phyloP scores from a whole-genome alignment of 495 filamentous ascomycete genomes.

The Aeminium ludgeri region DNA sequence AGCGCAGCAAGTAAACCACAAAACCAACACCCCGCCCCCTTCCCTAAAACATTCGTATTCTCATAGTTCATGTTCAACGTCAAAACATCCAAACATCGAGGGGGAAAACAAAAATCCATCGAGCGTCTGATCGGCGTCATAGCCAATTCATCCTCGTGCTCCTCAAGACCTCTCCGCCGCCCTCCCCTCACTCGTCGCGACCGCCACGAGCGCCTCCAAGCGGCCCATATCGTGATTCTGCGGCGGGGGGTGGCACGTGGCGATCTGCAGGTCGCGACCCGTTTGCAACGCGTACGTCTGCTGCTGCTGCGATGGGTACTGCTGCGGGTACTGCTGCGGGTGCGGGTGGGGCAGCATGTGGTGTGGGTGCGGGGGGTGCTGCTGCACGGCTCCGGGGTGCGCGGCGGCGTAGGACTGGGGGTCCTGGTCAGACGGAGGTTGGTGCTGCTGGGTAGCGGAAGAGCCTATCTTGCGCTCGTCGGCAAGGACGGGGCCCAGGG shows the following conservation, averaged over 20 bases:
- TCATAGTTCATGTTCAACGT: too few species aligned
- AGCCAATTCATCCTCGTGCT: neutral
- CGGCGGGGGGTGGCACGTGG: conserved; percentile 13
- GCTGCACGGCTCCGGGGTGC: neutral
- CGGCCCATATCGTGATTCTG: conserved; percentile 42
- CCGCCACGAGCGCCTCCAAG: conserved; percentile 73
- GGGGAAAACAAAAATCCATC: too few species aligned
- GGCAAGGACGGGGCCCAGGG: conserved; percentile 21
- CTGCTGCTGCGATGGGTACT: conserved; percentile 1
- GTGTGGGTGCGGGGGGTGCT: neutral
- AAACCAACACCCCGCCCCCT: too few species aligned
- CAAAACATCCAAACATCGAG: too few species aligned
- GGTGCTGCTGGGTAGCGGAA: conserved; percentile 24
- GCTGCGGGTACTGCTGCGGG: neutral
- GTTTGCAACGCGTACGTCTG: conserved; percentile 19
- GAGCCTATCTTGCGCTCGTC: conserved; percentile 28
- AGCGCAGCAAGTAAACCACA: too few species aligned
- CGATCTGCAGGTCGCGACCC: conserved; percentile 19
- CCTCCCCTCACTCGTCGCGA: conserved; percentile 69
- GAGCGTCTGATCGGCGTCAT: too few species aligned
- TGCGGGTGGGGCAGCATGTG: neutral
- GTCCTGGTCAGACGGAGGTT: neutral
- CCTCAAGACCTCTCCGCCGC: conserved; percentile 19
- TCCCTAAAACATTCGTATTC: too few species aligned
- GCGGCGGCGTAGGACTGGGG: too few species aligned